These are phyloP conservation scores for Phoma herbarum DNA, from an alignment of 2,329 filamentous ascomycete genomes.

Conservation along the genomic window DNA sequence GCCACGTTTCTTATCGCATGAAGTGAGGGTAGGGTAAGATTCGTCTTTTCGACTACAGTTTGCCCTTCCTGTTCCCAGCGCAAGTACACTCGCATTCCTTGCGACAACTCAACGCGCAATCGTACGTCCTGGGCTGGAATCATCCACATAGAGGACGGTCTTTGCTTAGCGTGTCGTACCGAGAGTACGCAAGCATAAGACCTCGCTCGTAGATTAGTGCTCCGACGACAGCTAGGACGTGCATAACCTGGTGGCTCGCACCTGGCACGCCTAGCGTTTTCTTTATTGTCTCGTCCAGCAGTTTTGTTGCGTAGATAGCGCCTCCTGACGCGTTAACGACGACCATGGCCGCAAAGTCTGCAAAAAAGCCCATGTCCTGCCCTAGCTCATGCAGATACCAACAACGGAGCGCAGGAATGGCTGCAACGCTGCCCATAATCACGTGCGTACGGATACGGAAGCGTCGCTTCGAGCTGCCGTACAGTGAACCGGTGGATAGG, in stretches of 20 bases:
- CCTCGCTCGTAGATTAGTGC: conserved; percentile 16
- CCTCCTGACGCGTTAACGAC: conserved; percentile 17
- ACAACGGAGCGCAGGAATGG: background rate
- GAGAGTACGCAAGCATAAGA: conserved; percentile 12
- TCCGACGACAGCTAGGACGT: conserved; percentile 12
- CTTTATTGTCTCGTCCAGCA: conserved; percentile 15
- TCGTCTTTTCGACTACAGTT: no score
- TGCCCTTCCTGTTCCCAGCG: no score
- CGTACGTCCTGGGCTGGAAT: no score
- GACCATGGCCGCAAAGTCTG: conserved; percentile 10
- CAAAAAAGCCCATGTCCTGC: conserved; percentile 3
- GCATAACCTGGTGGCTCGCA: conserved; percentile 15
- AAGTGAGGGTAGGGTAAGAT: no score
- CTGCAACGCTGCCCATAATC: background rate
- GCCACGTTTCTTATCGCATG: no score
- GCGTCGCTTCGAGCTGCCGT: background rate
- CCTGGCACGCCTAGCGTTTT: conserved; percentile 14
- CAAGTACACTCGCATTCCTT: no score
- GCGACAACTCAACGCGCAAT: no score
- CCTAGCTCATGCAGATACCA: background rate
- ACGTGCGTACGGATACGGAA: background rate
- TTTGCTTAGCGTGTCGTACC: background rate
- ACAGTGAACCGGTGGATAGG: background rate
- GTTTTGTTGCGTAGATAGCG: conserved; percentile 16
- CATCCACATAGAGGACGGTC: no score